Base-by-base conservation (phyloP, 2,329 filamentous ascomycete genomes). In the Diaporthe humulicola region DNA sequence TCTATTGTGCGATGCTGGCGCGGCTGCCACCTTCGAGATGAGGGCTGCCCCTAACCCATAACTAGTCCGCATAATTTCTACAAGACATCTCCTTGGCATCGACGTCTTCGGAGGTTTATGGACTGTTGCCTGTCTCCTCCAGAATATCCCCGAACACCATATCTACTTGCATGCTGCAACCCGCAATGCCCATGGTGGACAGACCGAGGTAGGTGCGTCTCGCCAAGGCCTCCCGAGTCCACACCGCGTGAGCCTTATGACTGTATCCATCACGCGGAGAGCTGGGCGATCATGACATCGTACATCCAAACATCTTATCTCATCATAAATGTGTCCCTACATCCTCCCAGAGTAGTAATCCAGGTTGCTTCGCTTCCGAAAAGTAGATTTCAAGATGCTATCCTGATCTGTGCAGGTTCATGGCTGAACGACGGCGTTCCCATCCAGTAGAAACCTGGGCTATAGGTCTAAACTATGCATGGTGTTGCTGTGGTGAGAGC, bases 401-500 rank as follows among this genome's bases (percentile, higher is more conserved):
- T 22, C 6, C 12, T 30, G 54, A 25, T 22, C 3, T 10, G 42
- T 22, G 19, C 6, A 48, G 42, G 9, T 22, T 48, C 19, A 9
- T 22, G 42, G 42, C 17, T 19, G 17, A 48, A 57, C 17, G 19
- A 60, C 25, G 14, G n/a, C 58, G 38, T n/a, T 8, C 4, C 14
- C 17, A 7, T 22, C 19, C 57, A 25, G 25, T 64, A 4, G 40
- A 17, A 15, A 15, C 60, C 28, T 15, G 25, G 60, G 25, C 60
- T 33, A 61, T 42, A 48, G 19, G 8, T 19, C 25, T 4, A 17
- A 60, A 19, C 10, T 17, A 48, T 33, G 58, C 25, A 38, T n/a
- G 60, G 28, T 48, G 60, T 66, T 66, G 60, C 60, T 36, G 40
- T 48, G 40, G 60, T 66, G 25, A 66, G 25, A 66, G 60, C 17